Base-by-base conservation (phyloP, 2,329 filamentous ascomycete species). In the Aspergillus bombycis region DNA sequence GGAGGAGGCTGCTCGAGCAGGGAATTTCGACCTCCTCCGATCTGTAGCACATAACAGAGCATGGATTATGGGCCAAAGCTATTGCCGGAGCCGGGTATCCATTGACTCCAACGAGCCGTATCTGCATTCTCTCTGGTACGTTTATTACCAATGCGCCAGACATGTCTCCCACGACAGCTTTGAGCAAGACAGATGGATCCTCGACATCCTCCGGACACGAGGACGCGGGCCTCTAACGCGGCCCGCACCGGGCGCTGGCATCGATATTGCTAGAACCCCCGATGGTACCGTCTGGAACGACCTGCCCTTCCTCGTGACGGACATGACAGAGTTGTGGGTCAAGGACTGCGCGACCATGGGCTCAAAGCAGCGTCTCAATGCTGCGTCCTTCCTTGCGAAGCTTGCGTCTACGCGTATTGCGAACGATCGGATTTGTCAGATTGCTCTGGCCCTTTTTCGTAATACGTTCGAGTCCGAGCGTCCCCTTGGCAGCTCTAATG, bases 261-360 rank as follows among this genome's bases (percentile, higher is more conserved):
- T 73, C 52, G 68, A 72, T 57, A 71, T 71, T 21, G 71, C 69
- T 21, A 52, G 70, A 66, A 72, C 70, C 2, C 46, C 52, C 12
- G 68, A 68, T 10, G 71, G 71, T 1, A 63, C 69, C 5, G 50
- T 73, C 2, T 72, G 68, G 70, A 71, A 68, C 30, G 70, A 71
- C n/a, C 63, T 71, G 2, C 69, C 69, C 3, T 70, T 71, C 32
- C 60, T 73, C 19, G 68, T 28, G 6, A 52, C 50, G 1, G 70
- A 71, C 46, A 73, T 73, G 69, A 67, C 68, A 23, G 28, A 66
- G 1, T 71, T 65, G 45, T 72, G 68, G 66, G 28, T 66, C 19
- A 66, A 63, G 8, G 9, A 68, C 50, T 53, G 48, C 14, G 63
- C 64, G 28, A 32, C 63, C 1, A 70, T 72, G 68, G 60, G 59